These are phyloP conservation scores for Castanopsis chinensis DNA, from an alignment of 306 rosid genomes.

Conservation along the genomic window DNA sequence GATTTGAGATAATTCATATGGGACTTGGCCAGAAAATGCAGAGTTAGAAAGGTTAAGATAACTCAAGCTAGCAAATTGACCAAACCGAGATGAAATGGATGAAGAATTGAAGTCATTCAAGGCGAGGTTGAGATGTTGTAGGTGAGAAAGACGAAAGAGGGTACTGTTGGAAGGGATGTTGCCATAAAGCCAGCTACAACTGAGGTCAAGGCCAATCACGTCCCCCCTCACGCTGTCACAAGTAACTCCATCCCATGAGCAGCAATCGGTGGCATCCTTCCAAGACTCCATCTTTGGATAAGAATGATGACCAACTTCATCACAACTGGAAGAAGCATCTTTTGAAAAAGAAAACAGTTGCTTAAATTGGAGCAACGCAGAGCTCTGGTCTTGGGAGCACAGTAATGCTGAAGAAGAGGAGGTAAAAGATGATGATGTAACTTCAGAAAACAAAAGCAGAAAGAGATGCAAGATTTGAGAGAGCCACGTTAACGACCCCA, in stretches of 20 bases:
- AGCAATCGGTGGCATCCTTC: constrained; percentile 3
- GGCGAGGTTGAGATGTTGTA: constrained; percentile 2
- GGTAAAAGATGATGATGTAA: no score
- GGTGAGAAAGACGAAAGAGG: constrained; percentile 8
- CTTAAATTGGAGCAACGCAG: constrained; percentile 19
- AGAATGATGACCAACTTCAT: no score
- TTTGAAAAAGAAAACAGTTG: neutral
- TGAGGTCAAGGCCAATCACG: constrained; percentile 13
- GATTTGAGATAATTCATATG: no score
- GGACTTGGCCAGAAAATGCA: no score
- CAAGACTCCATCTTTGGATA: neutral
- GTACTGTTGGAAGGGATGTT: neutral
- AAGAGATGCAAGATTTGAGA: no score
- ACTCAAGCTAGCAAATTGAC: no score
- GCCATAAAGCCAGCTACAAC: constrained; percentile 3
- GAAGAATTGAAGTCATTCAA: no score
- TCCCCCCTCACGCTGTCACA: constrained; percentile 2
- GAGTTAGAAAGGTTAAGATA: no score
- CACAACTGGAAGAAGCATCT: no score
- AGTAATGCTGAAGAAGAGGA: neutral
- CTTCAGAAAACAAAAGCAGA: no score
- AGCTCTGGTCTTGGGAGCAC: constrained; percentile 14
- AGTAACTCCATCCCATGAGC: constrained; percentile 19
- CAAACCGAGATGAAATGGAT: no score
- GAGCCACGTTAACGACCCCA: no score